Base-by-base conservation (phyloP, 1,284 basidiomycete genomes). In the Pseudozyma flocculosa region DNA sequence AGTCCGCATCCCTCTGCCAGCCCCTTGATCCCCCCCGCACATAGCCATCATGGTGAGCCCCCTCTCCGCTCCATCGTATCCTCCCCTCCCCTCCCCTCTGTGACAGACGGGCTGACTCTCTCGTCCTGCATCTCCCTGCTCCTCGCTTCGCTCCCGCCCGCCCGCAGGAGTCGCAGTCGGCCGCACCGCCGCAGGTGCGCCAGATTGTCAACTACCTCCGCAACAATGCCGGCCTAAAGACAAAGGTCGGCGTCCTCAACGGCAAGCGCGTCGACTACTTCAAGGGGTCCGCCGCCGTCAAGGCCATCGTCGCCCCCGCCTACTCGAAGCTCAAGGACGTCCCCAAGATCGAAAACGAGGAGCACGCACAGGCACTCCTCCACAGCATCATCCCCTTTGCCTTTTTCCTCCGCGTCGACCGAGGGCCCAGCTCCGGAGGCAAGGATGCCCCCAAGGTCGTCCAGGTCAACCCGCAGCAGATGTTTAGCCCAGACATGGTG, bases 261-360 rank as follows among this genome's bases (percentile, higher is more conserved):
- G 95, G 94, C 36, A 96, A 95, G 80, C 87, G 94, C 43, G 83
- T 93, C 51, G 94, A 97, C 79, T 97, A 97, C 81, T 98, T 98
- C 83, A 97, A 94, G 83, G 94, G 75, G 19, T 68, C 64, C 7
- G 54, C 69, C 4, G 75, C 94, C 1, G 82, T 96, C 45, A 94
- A 95, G 78, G 89, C 91, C 0, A 83, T 98, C 3, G 85, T 90
- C 50, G 90, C 91, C 2, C 92, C 94, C 0, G 88, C 88, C 34
- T 98, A 93, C 75, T 83, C 85, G 45, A 97, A 97, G 79, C 84
- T 88, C 42, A 88, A 88, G 17, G 90, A 89, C 24, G 53, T 83
- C 85, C 70, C 72, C 39, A 63, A 68, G 40, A 57, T 68, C 2
- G 84, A 85, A 15, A 83, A 82, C 34, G 92, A 96, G 75, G 80